A percentile compares a stretch with the other conserved stretches of the same genome.
phyloP scores from a whole-genome alignment of 1,284 basidiomycete genomes.

The Sanghuangporus baumii region DNA sequence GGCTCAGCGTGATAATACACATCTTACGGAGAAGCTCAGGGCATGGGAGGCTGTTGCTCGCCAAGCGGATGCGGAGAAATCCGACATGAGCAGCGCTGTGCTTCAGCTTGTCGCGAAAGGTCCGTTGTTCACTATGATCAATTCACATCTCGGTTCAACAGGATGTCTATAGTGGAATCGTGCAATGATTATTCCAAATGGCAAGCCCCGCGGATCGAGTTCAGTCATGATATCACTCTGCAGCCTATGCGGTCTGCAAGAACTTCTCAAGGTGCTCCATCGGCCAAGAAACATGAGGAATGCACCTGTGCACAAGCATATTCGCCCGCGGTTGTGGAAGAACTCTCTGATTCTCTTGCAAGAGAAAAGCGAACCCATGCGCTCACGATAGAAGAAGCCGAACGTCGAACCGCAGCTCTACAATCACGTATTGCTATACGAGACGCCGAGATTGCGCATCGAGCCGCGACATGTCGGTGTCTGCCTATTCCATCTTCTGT shows the following conservation, averaged over 20 bases:
- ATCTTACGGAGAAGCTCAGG: conserved; percentile 35
- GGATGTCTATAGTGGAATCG: conserved; percentile 40
- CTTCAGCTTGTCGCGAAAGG: conserved; percentile 53
- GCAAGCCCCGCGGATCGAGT: conserved; percentile 44
- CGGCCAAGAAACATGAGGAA: not conserved
- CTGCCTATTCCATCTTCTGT: not conserved
- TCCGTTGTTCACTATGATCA: conserved; percentile 21
- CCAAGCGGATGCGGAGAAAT: conserved; percentile 41
- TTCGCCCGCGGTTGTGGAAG: conserved; percentile 37
- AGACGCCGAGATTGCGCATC: conserved; percentile 42
- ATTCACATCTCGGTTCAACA: conserved; percentile 12
- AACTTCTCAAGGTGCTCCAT: not conserved
- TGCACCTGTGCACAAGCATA: conserved; percentile 26
- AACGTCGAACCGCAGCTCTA: conserved; percentile 39
- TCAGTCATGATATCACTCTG: conserved; percentile 39
- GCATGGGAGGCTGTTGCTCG: conserved; percentile 30
- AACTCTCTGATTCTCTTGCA: conserved; percentile 36
- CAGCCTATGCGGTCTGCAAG: conserved; percentile 20
- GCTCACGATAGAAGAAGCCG: conserved; percentile 34
- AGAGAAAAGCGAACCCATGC: conserved; percentile 40
- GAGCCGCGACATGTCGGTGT: conserved; percentile 5
- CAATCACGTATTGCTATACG: conserved; percentile 50
- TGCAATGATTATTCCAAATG: conserved; percentile 45
- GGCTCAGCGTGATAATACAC: conserved; percentile 30
- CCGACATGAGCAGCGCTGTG: conserved; percentile 50